Evolutionary conservation across 371 early-diverging fungal genomes (phyloP), one percentile per base, ranked within the genome.

Genomic region (Batrachochytrium dendrobatidis): DNA sequence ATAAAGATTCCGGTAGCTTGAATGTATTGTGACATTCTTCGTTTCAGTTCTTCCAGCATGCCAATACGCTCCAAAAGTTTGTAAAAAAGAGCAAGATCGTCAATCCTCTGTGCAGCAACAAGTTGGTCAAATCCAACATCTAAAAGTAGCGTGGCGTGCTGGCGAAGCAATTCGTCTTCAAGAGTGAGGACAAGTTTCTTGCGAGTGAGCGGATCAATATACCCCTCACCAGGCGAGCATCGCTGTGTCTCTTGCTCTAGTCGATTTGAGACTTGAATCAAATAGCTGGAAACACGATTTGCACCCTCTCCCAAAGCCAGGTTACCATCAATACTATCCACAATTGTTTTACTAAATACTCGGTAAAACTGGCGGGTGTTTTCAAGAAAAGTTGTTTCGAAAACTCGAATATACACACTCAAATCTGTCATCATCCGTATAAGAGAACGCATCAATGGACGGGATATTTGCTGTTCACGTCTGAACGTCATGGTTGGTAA

Each of bases 351-450:
- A 18, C 85, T 81, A 63, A 91, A 90, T 22, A 61, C 69, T 24
- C 66, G 63, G 61, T 92, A 94, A 64, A 83, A 92, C 7, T 64
- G 60, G 29, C 75, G 76, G 0, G 92, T 87, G 12, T 66, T 69
- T 4, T 77, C 71, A 34, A 91, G 58, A 56, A 90, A 86, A 1
- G 71, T 62, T 12, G 72, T 58, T 68, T 92, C 87, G 66, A 95
- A 90, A 28, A 72, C 76, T 17, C 70, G 68, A 15, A 66, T 55
- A 65, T 92, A 93, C 28, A 89, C 69, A 0, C 75, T 69, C 20
- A 93, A 79, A 35, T 91, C 91, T n/a, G 82, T 54, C 59, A 87
- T 66, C 91, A 92, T 92, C 12, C 75, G 75, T n/a, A 88, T 55
- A 18, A 91, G 66, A 1, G 86, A 82, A 6, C 73, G 71, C 8